Evolutionary conservation across 2,329 filamentous ascomycete species (phyloP), one percentile per base, ranked within the genome.

Genomic region (Botrytis medusae): DNA sequence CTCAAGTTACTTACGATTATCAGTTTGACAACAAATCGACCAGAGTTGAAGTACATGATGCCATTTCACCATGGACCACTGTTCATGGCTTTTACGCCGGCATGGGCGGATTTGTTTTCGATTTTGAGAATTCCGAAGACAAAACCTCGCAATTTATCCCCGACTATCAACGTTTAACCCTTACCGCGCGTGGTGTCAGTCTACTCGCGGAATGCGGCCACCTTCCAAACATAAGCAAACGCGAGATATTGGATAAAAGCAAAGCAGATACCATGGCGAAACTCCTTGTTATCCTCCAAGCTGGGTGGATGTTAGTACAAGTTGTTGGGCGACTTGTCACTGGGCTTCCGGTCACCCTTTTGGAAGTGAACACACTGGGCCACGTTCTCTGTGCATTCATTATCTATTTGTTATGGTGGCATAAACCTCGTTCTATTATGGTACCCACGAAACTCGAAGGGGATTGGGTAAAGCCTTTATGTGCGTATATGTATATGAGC

Each of bases 361-460:
- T 79, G 10, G 79, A 80, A 67, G 62, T 80, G n/a, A 77, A 80
- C 59, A 79, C 77, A 4, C 29, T 80, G 8, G 72, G 76, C 16
- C 79, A 80, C 70, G 77, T 72, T 42, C 37, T 77, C 3, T 76
- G 74, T 46, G 73, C 72, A 4, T 37, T 77, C 8, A 18, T 74
- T 12, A 76, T 75, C 51, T 77, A 76, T 48, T 29, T 48, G 8
- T 16, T 77, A 12, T 76, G 74, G 75, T 63, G 71, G 42, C 62
- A 72, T 10, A 77, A 75, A 48, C 75, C 75, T 25, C 54, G 71
- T 6, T 72, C 74, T 51, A 64, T 74, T 18, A 59, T 63, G 42
- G 65, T 68, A 1, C 65, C 73, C 6, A 75, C 70, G 37, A 72
- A 57, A 67, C 46, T 76, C 4, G 16, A 46, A 59, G 72, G 72